Conservation (phyloP, 2,329 filamentous ascomycete genomes). For the Fusarium foetens region DNA sequence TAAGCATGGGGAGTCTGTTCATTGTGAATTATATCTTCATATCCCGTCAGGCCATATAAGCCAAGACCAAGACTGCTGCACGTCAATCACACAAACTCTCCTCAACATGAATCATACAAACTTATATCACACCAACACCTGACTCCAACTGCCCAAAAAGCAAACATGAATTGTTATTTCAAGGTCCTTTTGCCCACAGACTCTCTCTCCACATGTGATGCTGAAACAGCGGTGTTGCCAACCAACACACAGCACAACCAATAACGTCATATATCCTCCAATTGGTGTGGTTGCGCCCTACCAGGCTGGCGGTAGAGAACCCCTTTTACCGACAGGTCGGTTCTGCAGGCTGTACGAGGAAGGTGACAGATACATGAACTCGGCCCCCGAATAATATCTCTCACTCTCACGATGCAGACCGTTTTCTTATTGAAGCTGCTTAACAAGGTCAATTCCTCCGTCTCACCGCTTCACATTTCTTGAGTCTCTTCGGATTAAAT, state of each 20-base stretch:
- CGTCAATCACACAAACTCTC: neutral
- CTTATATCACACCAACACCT: neutral
- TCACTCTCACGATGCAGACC: neutral
- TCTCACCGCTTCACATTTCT: conserved; percentile 11
- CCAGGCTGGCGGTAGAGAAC: conserved; percentile 14
- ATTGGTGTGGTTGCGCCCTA: conserved; percentile 14
- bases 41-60: neutral
- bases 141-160: neutral
- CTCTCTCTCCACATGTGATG: neutral
- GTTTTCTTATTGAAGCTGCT: neutral
- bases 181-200: conserved; percentile 22
- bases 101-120: neutral
- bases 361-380: conserved; percentile 7
- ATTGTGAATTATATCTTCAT: neutral
- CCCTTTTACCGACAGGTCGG: conserved; percentile 32
- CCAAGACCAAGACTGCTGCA: neutral
- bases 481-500: neutral
- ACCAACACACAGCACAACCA: neutral
- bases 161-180: conserved; percentile 1
- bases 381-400: neutral
- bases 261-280: neutral
- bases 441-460: conserved; percentile 5
- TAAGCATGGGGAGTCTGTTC: neutral
- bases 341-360: conserved; percentile 1
- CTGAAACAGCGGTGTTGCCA: conserved; percentile 28